Base-by-base conservation (phyloP, 371 early-diverging fungal genomes). In the Apophysomyces sp. region DNA sequence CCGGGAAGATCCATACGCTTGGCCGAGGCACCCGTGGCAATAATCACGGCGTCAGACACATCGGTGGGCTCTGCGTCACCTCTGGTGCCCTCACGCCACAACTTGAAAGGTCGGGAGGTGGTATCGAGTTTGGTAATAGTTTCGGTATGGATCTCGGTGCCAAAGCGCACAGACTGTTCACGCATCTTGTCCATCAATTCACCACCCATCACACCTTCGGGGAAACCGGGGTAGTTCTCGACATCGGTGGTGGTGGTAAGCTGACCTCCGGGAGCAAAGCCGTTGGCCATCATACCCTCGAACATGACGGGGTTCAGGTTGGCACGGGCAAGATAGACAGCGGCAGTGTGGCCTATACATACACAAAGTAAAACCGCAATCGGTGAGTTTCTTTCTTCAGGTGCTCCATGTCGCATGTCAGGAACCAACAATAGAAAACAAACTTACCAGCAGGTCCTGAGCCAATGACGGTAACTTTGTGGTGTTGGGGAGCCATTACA, bases 1-100 rank as follows among this genome's bases (percentile, higher is more conserved):
- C 84, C 84, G 44, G 84, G 86, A 44, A 92, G 82, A 67, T 83
- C 27, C 80, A 99, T 87, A 71, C 98, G 90, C 81, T 92, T 97
- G 57, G 99, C 99, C 34, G 98, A 95, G 31, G 99, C 99, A 58
- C 99, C 99, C 21, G 99, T 99, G 55, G 99, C 98, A 55, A 99
- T 85, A 60, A 99, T 92, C 60, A 99, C 84, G 18, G 94, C 78
- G 68, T 94, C 91, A 60, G 95, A 86, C 4, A 87, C 85, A 62
- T 86, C 85, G 59, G 88, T 85, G 32, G 89, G 87, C 58, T 87
- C 83, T 26, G 74, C 82, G 52, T 88, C 77, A 60, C 71, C 74
- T 63, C 93, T 95, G 34, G 69, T 72, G 34, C 86, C 90, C 77
- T 98, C 96, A 69, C 87, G 86, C 96, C 96, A 95, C 61, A 94